Conservation (phyloP, 495 filamentous ascomycete species). For the Penicillium lagena region DNA sequence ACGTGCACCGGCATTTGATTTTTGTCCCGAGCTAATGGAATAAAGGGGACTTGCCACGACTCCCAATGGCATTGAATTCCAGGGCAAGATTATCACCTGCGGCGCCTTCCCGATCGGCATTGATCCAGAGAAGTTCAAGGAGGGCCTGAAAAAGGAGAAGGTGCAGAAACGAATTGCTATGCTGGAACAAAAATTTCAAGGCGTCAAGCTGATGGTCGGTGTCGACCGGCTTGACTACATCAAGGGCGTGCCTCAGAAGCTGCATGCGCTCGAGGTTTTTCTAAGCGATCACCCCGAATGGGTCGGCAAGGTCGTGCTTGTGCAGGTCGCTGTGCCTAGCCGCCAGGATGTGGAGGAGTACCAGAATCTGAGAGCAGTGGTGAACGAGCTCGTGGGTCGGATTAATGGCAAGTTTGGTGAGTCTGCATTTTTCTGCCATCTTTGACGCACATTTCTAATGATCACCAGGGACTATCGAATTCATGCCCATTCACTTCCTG, state of each 20-base stretch:
- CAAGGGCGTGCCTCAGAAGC: slow-evolving; percentile 95
- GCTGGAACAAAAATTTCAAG: slow-evolving; percentile 85
- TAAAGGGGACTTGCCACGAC: slow-evolving; percentile 67
- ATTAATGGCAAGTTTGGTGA: slow-evolving; percentile 90
- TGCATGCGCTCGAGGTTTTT: slow-evolving; percentile 93
- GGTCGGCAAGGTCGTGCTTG: slow-evolving; percentile 96
- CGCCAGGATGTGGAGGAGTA: slow-evolving; percentile 96
- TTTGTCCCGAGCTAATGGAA: slow-evolving; percentile 4
- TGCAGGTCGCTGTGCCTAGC: slow-evolving; percentile 92
- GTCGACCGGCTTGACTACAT: slow-evolving; percentile 97
- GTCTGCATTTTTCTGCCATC: slow-evolving; percentile 1
- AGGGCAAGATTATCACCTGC: slow-evolving; percentile 75
- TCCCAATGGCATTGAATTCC: slow-evolving; percentile 82
- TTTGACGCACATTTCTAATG: too few relatives aligned
- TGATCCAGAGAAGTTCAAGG: slow-evolving; percentile 90
- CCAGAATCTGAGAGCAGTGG: slow-evolving; percentile 86
- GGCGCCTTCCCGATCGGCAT: slow-evolving; percentile 97
- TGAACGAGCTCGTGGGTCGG: slow-evolving; percentile 89
- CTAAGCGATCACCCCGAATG: slow-evolving; percentile 94
- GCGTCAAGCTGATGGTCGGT: slow-evolving; percentile 92
- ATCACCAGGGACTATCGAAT: slow-evolving; percentile 72
- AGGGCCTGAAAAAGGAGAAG: slow-evolving; percentile 74
- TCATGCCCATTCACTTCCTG: slow-evolving; percentile 97
- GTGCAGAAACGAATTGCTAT: slow-evolving; percentile 83
- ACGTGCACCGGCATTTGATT: slow-evolving; percentile 22